Percentiles rank a stretch among this genome's conserved stretches.
phyloP scores from a whole-genome alignment of 2,329 filamentous ascomycete genomes.

The Cladosporium sp. region DNA sequence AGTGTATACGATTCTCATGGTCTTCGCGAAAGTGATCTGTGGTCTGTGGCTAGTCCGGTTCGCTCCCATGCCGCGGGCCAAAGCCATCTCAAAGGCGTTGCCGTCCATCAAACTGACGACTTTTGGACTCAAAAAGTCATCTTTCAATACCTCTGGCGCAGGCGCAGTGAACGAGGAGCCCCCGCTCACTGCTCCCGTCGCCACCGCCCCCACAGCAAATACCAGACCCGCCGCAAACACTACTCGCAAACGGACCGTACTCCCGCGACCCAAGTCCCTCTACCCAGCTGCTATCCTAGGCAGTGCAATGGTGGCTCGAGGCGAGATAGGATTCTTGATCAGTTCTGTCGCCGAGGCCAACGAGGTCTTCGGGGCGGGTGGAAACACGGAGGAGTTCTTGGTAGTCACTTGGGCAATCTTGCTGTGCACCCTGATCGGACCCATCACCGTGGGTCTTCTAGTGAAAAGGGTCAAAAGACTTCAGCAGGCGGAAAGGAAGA shows the following conservation, averaged over 20 bases:
- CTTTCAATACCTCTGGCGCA: background rate
- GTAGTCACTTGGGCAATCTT: constrained; percentile 59
- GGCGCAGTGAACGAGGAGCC: background rate
- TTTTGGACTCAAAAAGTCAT: background rate
- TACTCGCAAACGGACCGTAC: constrained; percentile 12
- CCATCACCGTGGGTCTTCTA: constrained; percentile 53
- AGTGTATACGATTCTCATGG: constrained; percentile 72
- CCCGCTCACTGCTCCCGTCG: background rate
- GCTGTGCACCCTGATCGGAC: constrained; percentile 57
- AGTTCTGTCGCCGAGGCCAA: constrained; percentile 63
- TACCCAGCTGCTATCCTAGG: constrained; percentile 69
- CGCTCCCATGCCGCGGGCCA: constrained; percentile 23
- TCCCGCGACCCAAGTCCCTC: constrained; percentile 58
- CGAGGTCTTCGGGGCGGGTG: constrained; percentile 45
- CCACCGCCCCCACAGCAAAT: background rate
- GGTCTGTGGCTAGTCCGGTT: constrained; percentile 45
- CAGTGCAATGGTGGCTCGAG: constrained; percentile 71
- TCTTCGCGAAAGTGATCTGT: constrained; percentile 48
- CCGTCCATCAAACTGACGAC: background rate
- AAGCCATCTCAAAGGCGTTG: constrained; percentile 1
- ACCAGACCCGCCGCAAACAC: constrained; percentile 8
- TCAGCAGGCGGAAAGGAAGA: constrained; percentile 36
- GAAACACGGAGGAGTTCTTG: constrained; percentile 51
- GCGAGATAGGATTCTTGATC: constrained; percentile 78
- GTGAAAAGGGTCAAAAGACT: constrained; percentile 49